Conservation (phyloP, 2,329 filamentous ascomycete species). For the Scedosporium apiospermum region DNA sequence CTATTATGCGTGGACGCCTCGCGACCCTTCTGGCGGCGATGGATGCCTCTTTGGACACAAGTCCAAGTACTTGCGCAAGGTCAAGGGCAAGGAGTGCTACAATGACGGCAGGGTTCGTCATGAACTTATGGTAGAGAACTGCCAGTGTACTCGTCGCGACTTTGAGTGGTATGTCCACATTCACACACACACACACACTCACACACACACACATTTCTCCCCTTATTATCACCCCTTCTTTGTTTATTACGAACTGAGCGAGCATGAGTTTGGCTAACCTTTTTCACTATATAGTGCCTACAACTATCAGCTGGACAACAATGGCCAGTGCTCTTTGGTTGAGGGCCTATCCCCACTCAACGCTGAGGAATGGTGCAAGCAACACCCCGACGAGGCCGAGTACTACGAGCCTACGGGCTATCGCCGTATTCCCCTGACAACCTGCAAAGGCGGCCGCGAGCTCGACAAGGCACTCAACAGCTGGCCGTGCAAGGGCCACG, state of each 20-base stretch:
- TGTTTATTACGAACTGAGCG: neutral
- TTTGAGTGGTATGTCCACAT: constrained; percentile 71
- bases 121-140: constrained; percentile 67
- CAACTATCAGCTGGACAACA: constrained; percentile 75
- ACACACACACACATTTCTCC: constrained; percentile 1
- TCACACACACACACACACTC: neutral
- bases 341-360: constrained; percentile 55
- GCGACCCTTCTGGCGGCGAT: constrained; percentile 67
- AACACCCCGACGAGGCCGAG: constrained; percentile 59
- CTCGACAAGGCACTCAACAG: constrained; percentile 54
- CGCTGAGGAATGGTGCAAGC: constrained; percentile 39
- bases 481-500: constrained; percentile 62
- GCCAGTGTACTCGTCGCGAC: constrained; percentile 73
- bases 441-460: constrained; percentile 67
- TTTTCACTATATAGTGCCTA: constrained; percentile 55
- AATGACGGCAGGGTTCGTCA: constrained; percentile 65
- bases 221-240: constrained; percentile 16
- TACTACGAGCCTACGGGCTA: constrained; percentile 84
- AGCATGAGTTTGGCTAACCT: neutral
- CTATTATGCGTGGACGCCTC: constrained; percentile 80
- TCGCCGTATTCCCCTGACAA: constrained; percentile 80
- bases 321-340: constrained; percentile 71
- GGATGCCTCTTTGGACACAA: constrained; percentile 90
- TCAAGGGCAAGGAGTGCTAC: constrained; percentile 66
- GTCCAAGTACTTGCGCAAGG: constrained; percentile 86